These are phyloP conservation scores for Pyrenopolyporus hunteri DNA, from an alignment of 495 filamentous ascomycete species.

Conservation along the genomic window DNA sequence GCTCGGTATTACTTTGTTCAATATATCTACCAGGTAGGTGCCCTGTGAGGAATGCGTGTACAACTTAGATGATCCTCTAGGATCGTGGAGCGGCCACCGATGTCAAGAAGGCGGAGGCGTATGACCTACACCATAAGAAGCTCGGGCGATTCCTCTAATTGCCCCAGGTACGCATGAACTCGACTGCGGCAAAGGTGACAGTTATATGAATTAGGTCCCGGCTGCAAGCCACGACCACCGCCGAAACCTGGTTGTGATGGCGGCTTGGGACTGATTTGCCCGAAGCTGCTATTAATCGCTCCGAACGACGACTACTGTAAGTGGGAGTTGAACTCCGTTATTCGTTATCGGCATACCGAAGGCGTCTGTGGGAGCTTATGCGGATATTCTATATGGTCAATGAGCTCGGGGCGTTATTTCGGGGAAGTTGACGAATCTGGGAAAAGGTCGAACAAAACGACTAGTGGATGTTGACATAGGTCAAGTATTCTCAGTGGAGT, in stretches of 20 bases:
- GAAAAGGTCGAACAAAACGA: background rate
- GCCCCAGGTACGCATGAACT: slow-evolving; percentile 20
- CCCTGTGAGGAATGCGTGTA: too few relatives aligned
- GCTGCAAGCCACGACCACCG: slow-evolving; percentile 11
- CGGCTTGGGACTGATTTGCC: background rate
- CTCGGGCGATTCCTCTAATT: background rate
- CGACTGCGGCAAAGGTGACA: slow-evolving; percentile 24
- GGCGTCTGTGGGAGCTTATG: background rate
- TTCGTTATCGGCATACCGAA: slow-evolving; percentile 13
- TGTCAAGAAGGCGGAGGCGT: background rate
- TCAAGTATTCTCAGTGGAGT: background rate
- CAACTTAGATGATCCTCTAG: slow-evolving; percentile 16
- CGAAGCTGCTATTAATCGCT: slow-evolving; percentile 8
- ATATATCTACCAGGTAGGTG: too few relatives aligned
- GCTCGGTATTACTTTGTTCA: background rate
- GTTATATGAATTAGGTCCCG: slow-evolving; percentile 20
- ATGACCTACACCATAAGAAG: background rate
- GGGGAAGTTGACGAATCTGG: slow-evolving; percentile 3
- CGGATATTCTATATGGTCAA: slow-evolving; percentile 5
- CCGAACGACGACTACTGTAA: slow-evolving; percentile 10
- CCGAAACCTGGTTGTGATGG: background rate
- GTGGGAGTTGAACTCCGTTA: slow-evolving; percentile 4
- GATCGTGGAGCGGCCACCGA: background rate
- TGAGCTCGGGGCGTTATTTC: slow-evolving; percentile 7
- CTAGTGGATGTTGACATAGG: background rate